Evolutionary conservation across 352 stramenopile species (phyloP).

Genomic region (Pythium apleroticum): DNA sequence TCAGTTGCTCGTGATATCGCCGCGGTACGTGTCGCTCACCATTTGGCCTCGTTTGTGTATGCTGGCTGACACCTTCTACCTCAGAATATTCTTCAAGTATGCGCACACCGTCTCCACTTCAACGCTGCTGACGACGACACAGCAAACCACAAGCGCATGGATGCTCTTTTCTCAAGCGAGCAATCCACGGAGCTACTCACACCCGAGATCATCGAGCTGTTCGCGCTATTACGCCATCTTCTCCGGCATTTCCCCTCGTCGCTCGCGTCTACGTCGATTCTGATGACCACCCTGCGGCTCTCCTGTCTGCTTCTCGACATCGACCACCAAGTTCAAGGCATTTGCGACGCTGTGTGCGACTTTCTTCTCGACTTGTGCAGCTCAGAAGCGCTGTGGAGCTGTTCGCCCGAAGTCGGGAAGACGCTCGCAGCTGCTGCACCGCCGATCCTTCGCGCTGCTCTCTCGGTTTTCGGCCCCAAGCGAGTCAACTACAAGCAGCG

Average conservation of each 20-base stretch:
- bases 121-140: constrained; percentile 17
- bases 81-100: constrained; percentile 26
- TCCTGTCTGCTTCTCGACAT: constrained; percentile 47
- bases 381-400: constrained; percentile 9
- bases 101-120: constrained; percentile 50
- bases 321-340: constrained; percentile 69
- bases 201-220: constrained; percentile 52
- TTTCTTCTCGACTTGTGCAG: constrained; percentile 48
- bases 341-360: constrained; percentile 63
- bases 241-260: constrained; percentile 46
- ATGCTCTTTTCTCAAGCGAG: constrained; percentile 35
- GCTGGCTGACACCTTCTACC: neutral
- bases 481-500: constrained; percentile 48
- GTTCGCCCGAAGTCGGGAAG: neutral
- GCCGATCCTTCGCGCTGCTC: constrained; percentile 38
- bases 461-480: constrained; percentile 52
- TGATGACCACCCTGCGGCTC: constrained; percentile 44
- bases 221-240: constrained; percentile 40
- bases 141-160: constrained; percentile 30
- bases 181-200: constrained; percentile 40
- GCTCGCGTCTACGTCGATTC: constrained; percentile 17
- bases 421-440: constrained; percentile 7
- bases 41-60: neutral
- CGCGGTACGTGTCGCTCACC: constrained; percentile 21
- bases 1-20: constrained; percentile 14